Evolutionary conservation across 2,329 filamentous ascomycete species (phyloP), one percentile per base, ranked within the genome.

Genomic region (Botryosphaeria agaves): DNA sequence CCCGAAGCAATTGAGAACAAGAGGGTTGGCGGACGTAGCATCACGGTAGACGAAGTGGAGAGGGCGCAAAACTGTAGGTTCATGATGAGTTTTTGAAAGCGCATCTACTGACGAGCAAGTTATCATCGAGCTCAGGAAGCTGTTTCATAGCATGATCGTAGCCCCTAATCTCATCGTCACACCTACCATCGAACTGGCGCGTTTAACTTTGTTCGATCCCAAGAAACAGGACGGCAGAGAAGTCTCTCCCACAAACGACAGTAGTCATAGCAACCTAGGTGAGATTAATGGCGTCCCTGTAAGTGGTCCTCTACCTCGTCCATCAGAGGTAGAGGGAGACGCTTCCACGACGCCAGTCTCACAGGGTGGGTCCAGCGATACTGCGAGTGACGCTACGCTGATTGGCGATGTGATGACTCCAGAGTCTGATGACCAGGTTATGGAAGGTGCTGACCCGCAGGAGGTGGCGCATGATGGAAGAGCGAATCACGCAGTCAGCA

Each of bases 121-220:
- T 46, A 69, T 80, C n/a, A 64, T 67, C 33, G 77, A 85, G 48
- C 62, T 94, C 24, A 66, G 66, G 16, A 59, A 55, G 3, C 58
- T 93, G 0, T 93, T 92, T 45, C 51, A 66, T 7, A 66, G 72
- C 34, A 72, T 93, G 46, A 73, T 77, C 35, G 66, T 61, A 1
- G 73, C 76, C 1, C 57, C 68, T 4, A 59, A 64, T 24, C 55
- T 63, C 7, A 74, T 67, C 11, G 72, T 85, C 18, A 70, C 65
- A 26, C 84, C 84, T 2, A 73, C 75, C 3, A 75, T 78, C 41
- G 72, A 82, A 39, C 64, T 94, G 19, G 84, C 84, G 16, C 76
- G 83, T 29, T 68, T 85, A 23, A 84, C 84, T 1, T 61, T 93
- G 36, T 21, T 33, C 33, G n/a, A n/a, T n/a, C n/a, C n/a, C n/a